These are phyloP conservation scores for Trametes meyenii DNA, from an alignment of 768 basidiomycete species.

Conservation along the genomic window DNA sequence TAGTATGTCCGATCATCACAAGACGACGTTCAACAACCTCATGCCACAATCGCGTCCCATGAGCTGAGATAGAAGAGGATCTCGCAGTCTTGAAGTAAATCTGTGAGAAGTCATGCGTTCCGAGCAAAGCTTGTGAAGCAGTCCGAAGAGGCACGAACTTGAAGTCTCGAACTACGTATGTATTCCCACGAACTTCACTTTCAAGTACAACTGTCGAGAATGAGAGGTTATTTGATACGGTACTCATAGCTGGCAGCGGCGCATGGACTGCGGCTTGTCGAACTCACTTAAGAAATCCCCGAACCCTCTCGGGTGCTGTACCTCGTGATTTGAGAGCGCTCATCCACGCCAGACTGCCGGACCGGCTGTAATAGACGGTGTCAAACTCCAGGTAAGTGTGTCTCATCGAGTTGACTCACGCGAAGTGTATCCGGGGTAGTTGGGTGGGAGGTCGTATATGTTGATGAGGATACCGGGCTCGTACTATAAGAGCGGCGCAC, in stretches of 20 bases:
- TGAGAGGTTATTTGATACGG: background rate
- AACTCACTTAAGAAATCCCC: background rate
- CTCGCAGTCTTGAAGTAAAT: no score
- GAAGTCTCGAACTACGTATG: no score
- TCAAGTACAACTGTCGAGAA: background rate
- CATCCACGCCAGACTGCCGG: conserved; percentile 33
- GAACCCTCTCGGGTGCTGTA: background rate
- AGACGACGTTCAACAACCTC: no score
- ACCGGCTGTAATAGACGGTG: conserved; percentile 22
- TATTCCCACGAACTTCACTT: background rate
- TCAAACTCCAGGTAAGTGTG: background rate
- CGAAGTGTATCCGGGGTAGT: conserved; percentile 30
- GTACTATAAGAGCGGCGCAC: conserved; percentile 11
- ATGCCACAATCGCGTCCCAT: no score
- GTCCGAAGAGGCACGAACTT: no score
- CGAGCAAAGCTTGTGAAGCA: no score
- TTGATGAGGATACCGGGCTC: conserved; percentile 36
- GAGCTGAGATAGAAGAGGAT: no score
- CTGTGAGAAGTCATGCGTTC: no score
- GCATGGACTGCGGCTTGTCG: background rate
- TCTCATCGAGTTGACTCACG: conserved; percentile 17
- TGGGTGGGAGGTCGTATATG: conserved; percentile 33
- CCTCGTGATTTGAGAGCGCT: background rate
- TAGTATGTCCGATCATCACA: no score
- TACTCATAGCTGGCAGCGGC: background rate